A percentile compares a stretch with the other conserved stretches of the same genome.
These are phyloP conservation scores for Coleophoma crateriformis DNA, from an alignment of 2,329 filamentous ascomycete genomes.

Conservation along the genomic window DNA sequence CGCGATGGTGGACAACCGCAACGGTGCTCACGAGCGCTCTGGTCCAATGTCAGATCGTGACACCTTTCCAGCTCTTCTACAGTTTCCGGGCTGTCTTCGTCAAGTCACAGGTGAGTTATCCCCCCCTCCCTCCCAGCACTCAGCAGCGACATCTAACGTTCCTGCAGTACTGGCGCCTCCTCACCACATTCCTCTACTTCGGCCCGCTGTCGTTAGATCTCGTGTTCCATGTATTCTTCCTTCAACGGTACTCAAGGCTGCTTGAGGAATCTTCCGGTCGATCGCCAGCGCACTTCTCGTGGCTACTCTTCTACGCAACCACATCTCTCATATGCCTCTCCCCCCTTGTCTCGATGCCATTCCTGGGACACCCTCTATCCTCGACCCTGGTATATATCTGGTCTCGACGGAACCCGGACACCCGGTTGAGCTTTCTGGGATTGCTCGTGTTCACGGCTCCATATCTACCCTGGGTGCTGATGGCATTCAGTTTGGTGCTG, in stretches of 20 bases:
- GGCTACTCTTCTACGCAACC: constrained; percentile 84
- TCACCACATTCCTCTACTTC: constrained; percentile 97
- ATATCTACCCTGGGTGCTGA: constrained; percentile 92
- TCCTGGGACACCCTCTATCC: constrained; percentile 87
- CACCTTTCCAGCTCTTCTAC: constrained; percentile 94
- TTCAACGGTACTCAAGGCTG: constrained; percentile 91
- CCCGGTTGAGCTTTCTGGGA: constrained; percentile 81
- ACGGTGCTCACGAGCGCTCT: constrained; percentile 82
- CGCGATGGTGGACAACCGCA: constrained; percentile 93
- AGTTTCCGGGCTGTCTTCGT: constrained; percentile 87
- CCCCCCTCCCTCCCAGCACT: not conserved
- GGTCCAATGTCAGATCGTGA: constrained; percentile 89
- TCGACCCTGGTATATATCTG: constrained; percentile 97
- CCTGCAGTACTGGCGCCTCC: constrained; percentile 84
- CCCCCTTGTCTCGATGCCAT: constrained; percentile 84
- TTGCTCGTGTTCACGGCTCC: constrained; percentile 88
- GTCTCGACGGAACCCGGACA: constrained; percentile 91
- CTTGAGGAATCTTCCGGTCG: constrained; percentile 92
- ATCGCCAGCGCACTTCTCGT: constrained; percentile 89
- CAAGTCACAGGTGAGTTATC: constrained; percentile 72
- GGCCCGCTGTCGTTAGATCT: constrained; percentile 91
- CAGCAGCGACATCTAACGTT: not conserved
- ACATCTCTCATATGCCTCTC: constrained; percentile 74
- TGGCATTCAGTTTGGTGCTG: constrained; percentile 87
- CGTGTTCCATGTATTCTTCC: constrained; percentile 96